phyloP scores from a whole-genome alignment of 2,329 filamentous ascomycete genomes.

The Myotisia sp. region DNA sequence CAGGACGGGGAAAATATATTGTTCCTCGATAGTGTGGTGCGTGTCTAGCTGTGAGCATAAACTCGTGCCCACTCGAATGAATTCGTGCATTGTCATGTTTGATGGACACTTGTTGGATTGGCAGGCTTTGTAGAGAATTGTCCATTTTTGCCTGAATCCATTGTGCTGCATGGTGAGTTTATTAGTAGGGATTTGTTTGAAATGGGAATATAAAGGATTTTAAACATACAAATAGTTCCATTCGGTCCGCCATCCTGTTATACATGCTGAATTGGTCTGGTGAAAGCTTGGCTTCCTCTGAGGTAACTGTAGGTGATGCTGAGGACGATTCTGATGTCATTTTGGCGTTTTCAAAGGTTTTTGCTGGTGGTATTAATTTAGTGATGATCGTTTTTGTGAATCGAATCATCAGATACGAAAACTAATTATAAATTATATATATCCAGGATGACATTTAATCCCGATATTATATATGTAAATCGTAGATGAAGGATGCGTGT shows the following conservation, averaged over 20 bases:
- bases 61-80: conserved; percentile 52
- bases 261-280: conserved; percentile 53
- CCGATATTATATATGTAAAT: too few relatives aligned
- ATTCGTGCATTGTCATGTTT: conserved; percentile 52
- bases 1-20: conserved; percentile 63
- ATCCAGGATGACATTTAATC: too few relatives aligned
- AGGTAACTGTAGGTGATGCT: too few relatives aligned
- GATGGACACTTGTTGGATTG: conserved; percentile 43
- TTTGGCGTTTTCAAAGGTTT: too few relatives aligned
- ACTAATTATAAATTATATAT: too few relatives aligned
- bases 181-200: conserved; percentile 5
- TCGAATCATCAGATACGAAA: too few relatives aligned
- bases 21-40: conserved; percentile 76
- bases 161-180: conserved; percentile 47
- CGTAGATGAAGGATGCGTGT: too few relatives aligned
- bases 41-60: conserved; percentile 57
- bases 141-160: conserved; percentile 64
- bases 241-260: conserved; percentile 59
- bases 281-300: conserved; percentile 53
- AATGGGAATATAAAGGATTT: background rate
- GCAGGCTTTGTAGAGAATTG: conserved; percentile 53
- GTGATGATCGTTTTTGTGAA: too few relatives aligned
- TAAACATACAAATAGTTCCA: conserved; percentile 53
- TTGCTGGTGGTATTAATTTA: too few relatives aligned
- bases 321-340: too few relatives aligned